Percentiles rank a stretch among this genome's conserved stretches.
Evolutionary conservation across 2,329 filamentous ascomycete species (phyloP).

Genomic region (Fusarium duplospermum): DNA sequence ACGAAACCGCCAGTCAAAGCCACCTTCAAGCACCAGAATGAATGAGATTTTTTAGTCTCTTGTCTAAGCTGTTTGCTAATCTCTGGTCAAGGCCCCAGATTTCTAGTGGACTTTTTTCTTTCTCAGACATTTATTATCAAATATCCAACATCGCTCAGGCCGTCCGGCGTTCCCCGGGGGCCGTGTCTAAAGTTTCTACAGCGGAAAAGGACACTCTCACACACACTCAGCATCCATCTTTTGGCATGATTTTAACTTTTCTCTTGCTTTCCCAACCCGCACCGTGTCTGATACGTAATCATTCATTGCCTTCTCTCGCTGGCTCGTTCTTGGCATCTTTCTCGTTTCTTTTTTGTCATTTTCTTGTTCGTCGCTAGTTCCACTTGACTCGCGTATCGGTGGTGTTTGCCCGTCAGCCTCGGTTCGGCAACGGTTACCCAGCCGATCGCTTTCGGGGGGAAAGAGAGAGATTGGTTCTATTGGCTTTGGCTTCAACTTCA

Average conservation of each 20-base stretch:
- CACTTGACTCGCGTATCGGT: background rate
- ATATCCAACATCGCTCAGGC: background rate
- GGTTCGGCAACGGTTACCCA: constrained; percentile 12
- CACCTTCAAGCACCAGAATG: background rate
- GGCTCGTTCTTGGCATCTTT: background rate
- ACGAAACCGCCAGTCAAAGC: constrained; percentile 2
- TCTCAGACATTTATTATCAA: constrained; percentile 1
- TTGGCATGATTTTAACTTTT: background rate
- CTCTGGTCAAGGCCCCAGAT: background rate
- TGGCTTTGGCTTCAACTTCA: background rate
- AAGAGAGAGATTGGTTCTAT: background rate
- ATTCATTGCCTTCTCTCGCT: background rate
- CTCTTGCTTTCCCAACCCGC: background rate
- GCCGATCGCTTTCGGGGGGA: background rate
- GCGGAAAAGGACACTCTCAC: background rate
- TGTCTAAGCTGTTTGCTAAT: background rate
- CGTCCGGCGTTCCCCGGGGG: constrained; percentile 19
- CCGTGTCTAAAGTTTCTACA: background rate
- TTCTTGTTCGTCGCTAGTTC: background rate
- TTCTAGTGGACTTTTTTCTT: background rate
- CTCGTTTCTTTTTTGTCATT: constrained; percentile 11
- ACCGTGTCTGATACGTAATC: background rate
- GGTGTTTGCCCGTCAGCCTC: background rate
- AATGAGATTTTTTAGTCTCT: background rate
- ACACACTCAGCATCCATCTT: background rate